phyloP scores from a whole-genome alignment of 331 rosid species.

The Acacia concinna region DNA sequence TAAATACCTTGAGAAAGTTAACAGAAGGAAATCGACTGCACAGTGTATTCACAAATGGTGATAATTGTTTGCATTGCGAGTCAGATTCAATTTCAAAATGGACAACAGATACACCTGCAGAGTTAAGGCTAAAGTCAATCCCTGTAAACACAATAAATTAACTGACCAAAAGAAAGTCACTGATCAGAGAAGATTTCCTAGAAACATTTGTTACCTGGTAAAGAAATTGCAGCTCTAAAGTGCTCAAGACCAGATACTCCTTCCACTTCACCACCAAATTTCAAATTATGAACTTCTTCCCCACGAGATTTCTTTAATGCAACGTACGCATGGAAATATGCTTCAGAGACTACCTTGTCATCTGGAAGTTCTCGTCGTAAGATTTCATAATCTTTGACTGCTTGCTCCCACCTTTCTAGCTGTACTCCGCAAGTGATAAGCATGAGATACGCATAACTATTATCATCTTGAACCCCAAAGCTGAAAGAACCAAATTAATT shows the following conservation, averaged over 20 bases:
- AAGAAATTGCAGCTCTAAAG: slow-evolving; percentile 73
- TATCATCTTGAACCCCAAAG: neutral
- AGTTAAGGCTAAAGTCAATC: neutral
- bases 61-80: slow-evolving; percentile 70
- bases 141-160: neutral
- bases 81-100: slow-evolving; percentile 76
- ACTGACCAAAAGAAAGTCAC: neutral
- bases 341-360: slow-evolving; percentile 82
- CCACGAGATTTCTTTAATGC: slow-evolving; percentile 92
- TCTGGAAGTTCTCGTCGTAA: slow-evolving; percentile 76
- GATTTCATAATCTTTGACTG: slow-evolving; percentile 72
- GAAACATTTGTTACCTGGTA: slow-evolving; percentile 51
- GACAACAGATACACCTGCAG: slow-evolving; percentile 78
- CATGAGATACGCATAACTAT: neutral
- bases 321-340: slow-evolving; percentile 79
- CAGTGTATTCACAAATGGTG: slow-evolving; percentile 68
- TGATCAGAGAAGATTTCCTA: neutral
- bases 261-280: slow-evolving; percentile 93
- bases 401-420: slow-evolving; percentile 92
- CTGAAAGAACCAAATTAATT: slow-evolving; percentile 12
- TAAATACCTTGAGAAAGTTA: slow-evolving; percentile 83
- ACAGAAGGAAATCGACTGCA: slow-evolving; percentile 81
- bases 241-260: slow-evolving; percentile 75
- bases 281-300: slow-evolving; percentile 78
- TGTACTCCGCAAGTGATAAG: slow-evolving; percentile 37